Evolutionary conservation across 2,329 filamentous ascomycete genomes (phyloP), one percentile per base, ranked within the genome.

Genomic region (Cladosporium austrohemisphaericum): DNA sequence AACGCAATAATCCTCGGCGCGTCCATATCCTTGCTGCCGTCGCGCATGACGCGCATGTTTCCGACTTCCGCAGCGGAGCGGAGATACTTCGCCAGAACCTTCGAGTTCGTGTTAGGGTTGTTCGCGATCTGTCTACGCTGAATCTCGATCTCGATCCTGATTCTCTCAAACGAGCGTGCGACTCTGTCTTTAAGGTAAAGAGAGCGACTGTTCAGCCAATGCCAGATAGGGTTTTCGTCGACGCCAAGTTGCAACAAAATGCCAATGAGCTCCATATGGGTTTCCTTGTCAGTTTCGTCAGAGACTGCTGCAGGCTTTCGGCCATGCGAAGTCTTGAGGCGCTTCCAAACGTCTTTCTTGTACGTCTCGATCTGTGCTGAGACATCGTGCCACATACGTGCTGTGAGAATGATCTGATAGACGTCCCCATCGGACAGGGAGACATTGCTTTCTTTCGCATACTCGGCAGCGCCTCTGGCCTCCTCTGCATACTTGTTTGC

Each of bases 151-250:
- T 98, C 92, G 14, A 95, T 82, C 65, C 86, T 88, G 45, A 86
- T 85, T n/a, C 90, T 83, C 55, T 97, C 90, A 45, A 89, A 88
- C 11, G 84, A 86, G 0, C 79, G 76, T 33, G 82, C 80, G 46
- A 97, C 92, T 65, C 88, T 94, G 56, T 83, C 83, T 68, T 93
- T 96, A 49, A 98, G 76, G 62, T 91, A 84, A 56, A 95, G 88
- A 63, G 91, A 94, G 37, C 88, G 84, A 62, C 89, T 95, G 49
- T 92, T 74, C 20, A 98, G 80, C 91, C 93, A 98, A 9, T 94
- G 79, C 88, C 88, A 95, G 54, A 98, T 95, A 1, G 93, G 93
- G 60, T 95, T 98, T 52, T 97, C 90, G 8, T 95, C 86, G 2
- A 95, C 90, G 5, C 93, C 94, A 16, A 98, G 75, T 67, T 98